Conservation (phyloP, 257 asterid genomes). For the Capsicum baccatum region DNA sequence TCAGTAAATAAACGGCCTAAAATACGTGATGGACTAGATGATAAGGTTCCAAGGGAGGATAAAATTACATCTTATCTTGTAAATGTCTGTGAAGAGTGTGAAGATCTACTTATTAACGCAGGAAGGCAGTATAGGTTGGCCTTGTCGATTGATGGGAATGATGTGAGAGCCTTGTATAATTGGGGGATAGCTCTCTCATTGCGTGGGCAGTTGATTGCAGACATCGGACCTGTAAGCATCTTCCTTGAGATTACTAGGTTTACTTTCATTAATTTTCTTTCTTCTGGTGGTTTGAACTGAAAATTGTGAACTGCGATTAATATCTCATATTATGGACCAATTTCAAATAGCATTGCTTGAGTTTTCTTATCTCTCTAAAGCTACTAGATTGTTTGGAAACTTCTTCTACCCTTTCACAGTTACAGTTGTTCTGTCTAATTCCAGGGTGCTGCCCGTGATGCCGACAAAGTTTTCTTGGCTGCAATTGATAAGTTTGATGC, state of each 20-base stretch:
- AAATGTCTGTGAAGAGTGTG: slow-evolving; percentile 81
- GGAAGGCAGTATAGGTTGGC: slow-evolving; percentile 84
- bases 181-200: slow-evolving; percentile 94
- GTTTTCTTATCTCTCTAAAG: not conserved
- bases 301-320: not conserved
- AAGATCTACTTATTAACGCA: slow-evolving; percentile 79
- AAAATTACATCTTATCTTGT: slow-evolving; percentile 60
- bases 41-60: slow-evolving; percentile 45
- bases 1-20: slow-evolving; percentile 42
- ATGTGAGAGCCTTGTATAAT: slow-evolving; percentile 82
- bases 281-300: slow-evolving; percentile 20
- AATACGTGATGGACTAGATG: slow-evolving; percentile 39
- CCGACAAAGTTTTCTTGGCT: slow-evolving; percentile 88
- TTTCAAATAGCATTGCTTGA: not conserved
- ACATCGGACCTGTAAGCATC: slow-evolving; percentile 84
- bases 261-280: not conserved
- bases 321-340: not conserved
- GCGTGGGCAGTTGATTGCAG: slow-evolving; percentile 90
- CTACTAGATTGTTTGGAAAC: not conserved
- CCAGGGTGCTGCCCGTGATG: slow-evolving; percentile 83
- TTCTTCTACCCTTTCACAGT: slow-evolving; percentile 15
- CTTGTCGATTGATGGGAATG: slow-evolving; percentile 84
- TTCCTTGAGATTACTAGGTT: not conserved
- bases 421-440: slow-evolving; percentile 31
- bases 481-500: slow-evolving; percentile 94